phyloP scores from a whole-genome alignment of 495 filamentous ascomycete species.

The Hyaloscypha variabilis region DNA sequence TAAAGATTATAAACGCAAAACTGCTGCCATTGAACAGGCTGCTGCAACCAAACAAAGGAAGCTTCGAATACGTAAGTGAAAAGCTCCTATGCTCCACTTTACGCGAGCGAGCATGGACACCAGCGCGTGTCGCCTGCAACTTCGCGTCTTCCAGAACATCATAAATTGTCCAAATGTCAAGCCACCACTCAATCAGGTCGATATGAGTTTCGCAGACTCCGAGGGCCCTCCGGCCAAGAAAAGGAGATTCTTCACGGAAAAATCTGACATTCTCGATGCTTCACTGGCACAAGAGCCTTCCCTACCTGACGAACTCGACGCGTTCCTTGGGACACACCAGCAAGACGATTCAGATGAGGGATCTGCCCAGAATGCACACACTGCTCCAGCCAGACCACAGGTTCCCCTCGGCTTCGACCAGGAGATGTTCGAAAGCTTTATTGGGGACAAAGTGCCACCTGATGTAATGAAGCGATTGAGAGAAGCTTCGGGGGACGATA shows the following conservation, averaged over 20 bases:
- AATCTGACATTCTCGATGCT: constrained; percentile 35
- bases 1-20: not conserved
- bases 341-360: not conserved
- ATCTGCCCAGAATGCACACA: constrained; percentile 3
- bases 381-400: constrained; percentile 1
- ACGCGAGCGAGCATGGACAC: constrained; percentile 25
- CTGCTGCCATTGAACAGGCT: not conserved
- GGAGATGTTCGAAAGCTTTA: constrained; percentile 67
- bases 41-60: not conserved
- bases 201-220: constrained; percentile 57
- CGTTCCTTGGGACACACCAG: constrained; percentile 11
- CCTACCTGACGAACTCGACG: constrained; percentile 27
- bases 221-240: constrained; percentile 75
- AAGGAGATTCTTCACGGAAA: constrained; percentile 77
- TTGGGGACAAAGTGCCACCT: constrained; percentile 64
- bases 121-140: constrained; percentile 25
- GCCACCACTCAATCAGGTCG: constrained; percentile 17
- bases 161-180: constrained; percentile 11
- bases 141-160: constrained; percentile 44
- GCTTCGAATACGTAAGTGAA: constrained; percentile 25
- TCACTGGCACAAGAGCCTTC: constrained; percentile 24
- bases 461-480: constrained; percentile 55
- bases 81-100: constrained; percentile 38
- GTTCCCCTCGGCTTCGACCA: constrained; percentile 58
- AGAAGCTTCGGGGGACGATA: constrained; percentile 59